phyloP scores from a whole-genome alignment of 306 rosid species.

The Prosopis cineraria region DNA sequence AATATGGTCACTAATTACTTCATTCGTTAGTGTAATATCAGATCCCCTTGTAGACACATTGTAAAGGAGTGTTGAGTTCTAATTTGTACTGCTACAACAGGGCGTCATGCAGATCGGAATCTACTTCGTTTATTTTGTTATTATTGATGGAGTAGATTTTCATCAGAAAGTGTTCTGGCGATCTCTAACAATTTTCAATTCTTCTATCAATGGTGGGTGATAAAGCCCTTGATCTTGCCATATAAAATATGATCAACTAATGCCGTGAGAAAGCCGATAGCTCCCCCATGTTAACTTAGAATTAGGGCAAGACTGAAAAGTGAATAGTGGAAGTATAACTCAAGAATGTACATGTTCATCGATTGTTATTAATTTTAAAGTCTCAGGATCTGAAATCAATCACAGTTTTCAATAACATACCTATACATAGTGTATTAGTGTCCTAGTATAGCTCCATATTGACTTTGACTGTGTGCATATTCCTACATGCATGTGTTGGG shows the following conservation, averaged over 20 bases:
- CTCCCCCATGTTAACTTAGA: not conserved
- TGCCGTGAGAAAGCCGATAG: not conserved
- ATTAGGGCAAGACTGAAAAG: not conserved
- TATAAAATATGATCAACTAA: not conserved
- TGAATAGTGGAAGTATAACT: not conserved
- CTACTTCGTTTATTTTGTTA: not conserved
- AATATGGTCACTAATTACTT: too few species aligned
- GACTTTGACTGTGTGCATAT: constrained; percentile 28
- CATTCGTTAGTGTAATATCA: too few species aligned
- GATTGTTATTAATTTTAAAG: not conserved
- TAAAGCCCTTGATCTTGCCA: not conserved
- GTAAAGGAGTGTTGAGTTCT: not conserved
- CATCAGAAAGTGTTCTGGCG: not conserved
- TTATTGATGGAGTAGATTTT: not conserved
- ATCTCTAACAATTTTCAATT: not conserved
- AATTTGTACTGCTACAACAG: not conserved
- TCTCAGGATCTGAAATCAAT: not conserved
- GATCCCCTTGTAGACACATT: not conserved
- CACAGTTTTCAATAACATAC: not conserved
- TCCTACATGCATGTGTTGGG: constrained; percentile 6
- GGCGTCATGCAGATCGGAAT: not conserved
- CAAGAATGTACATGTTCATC: not conserved
- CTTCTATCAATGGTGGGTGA: not conserved
- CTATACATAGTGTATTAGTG: not conserved
- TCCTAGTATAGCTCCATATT: constrained; percentile 14